These are phyloP conservation scores for Carpinus viminea DNA, from an alignment of 306 rosid species.

Conservation along the genomic window DNA sequence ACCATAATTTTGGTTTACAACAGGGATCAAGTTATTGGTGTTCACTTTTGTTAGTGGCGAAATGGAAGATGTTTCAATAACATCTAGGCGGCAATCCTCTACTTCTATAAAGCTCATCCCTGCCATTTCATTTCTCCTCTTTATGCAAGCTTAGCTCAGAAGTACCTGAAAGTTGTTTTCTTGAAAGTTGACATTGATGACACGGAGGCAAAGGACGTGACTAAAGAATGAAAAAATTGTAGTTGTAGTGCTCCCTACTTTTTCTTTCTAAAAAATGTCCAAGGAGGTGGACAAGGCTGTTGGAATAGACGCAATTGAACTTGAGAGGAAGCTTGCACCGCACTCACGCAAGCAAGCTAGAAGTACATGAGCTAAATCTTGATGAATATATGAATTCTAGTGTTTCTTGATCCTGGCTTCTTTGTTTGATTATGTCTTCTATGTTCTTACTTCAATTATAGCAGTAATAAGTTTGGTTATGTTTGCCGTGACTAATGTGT, in stretches of 20 bases:
- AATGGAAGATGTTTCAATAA: slow-evolving; percentile 68
- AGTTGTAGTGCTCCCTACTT: slow-evolving; percentile 80
- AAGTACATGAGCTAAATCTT: slow-evolving; percentile 29
- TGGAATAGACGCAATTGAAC: slow-evolving; percentile 60
- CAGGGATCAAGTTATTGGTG: slow-evolving; percentile 63
- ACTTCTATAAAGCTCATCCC: slow-evolving; percentile 61
- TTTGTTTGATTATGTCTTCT: slow-evolving; percentile 14
- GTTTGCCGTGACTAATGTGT: no score
- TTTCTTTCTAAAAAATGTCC: slow-evolving; percentile 62
- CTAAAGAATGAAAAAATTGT: slow-evolving; percentile 64
- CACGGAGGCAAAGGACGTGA: slow-evolving; percentile 52
- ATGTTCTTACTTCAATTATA: not conserved
- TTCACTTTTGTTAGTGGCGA: slow-evolving; percentile 58
- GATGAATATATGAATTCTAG: slow-evolving; percentile 8
- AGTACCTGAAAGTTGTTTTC: slow-evolving; percentile 64
- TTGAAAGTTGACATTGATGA: slow-evolving; percentile 74
- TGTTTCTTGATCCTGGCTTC: slow-evolving; percentile 1
- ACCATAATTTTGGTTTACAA: slow-evolving; percentile 14
- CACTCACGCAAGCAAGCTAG: slow-evolving; percentile 37
- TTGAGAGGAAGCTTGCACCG: slow-evolving; percentile 63
- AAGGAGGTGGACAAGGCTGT: slow-evolving; percentile 65
- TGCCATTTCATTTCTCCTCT: slow-evolving; percentile 72
- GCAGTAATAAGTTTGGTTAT: no score
- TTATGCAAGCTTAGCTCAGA: slow-evolving; percentile 69
- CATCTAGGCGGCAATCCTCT: slow-evolving; percentile 64